Evolutionary conservation across 1,284 basidiomycete genomes (phyloP), one percentile per base, ranked within the genome.

Genomic region (Fomitopsis palustris): DNA sequence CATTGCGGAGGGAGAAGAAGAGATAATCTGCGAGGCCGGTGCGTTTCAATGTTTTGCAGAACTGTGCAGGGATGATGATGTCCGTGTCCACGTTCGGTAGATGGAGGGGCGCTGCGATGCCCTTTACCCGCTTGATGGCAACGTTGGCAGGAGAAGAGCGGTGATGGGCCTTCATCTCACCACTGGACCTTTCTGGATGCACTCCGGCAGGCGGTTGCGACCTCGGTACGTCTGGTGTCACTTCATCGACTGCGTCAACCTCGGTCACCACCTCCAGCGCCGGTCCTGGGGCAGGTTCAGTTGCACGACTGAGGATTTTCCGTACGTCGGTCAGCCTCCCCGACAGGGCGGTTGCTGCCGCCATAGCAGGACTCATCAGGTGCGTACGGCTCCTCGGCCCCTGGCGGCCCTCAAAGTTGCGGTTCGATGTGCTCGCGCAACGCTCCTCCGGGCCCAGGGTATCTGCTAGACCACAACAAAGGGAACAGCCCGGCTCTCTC

Each of bases 381-480:
- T 98, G 95, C 7, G 95, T 98, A 42, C 95, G 86, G 31, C 95
- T 95, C 65, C 94, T 94, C 41, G 94, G 85, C 62, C 95, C 95
- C 73, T 96, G 93, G 42, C 86, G 90, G 54, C 96, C 95, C 76
- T 98, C 95, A 70, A 98, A 98, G 78, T 98, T 98, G 63, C 96
- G 89, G 77, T 98, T 98, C 71, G 93, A 96, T 42, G 96, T 98
- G 68, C 92, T 95, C 6, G 95, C 95, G 70, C 95, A 98, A 54
- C 96, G 90, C 75, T 98, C 92, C 51, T 91, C 89, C 2, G 94
- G 93, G 37, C 84, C 80, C 55, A 98, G 81, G 74, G 96, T 94
- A 76, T 98, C 95, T 10, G 95, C 98, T 95, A 98, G 98, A 45
- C 95, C 96, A 63, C 98, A 75, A 76, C 95, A 98, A 96, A 98